Conservation (phyloP, 129 eudicot species). For the Artemisia argyi region DNA sequence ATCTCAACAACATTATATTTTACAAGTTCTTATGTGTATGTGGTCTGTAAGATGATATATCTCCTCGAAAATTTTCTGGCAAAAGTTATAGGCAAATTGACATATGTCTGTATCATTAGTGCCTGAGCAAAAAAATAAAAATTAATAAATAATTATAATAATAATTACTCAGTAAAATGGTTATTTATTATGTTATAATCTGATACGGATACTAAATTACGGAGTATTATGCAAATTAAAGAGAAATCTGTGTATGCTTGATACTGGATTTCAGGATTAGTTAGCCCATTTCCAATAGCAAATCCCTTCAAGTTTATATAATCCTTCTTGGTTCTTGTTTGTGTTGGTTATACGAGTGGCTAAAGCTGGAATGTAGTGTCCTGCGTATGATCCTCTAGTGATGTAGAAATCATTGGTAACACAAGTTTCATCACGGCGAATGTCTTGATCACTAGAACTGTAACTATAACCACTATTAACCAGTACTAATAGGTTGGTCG, state of each 20-base stretch:
- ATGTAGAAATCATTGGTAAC: slow-evolving; percentile 11
- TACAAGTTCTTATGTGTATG: not conserved
- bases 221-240: not conserved
- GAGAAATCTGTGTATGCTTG: slow-evolving; percentile 12
- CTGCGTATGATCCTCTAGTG: not conserved
- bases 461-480: slow-evolving; percentile 20
- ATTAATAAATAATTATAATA: no score
- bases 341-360: not conserved
- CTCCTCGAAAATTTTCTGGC: not conserved
- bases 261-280: slow-evolving; percentile 7
- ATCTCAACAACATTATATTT: not conserved
- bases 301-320: slow-evolving; percentile 1
- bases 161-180: no score
- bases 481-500: slow-evolving; percentile 9
- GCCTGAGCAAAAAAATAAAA: not conserved
- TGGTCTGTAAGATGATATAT: not conserved
- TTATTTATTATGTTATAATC: no score
- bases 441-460: slow-evolving; percentile 11
- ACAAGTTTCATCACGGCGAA: not conserved
- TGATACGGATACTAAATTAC: not conserved
- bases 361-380: not conserved
- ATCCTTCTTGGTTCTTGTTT: not conserved
- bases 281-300: not conserved
- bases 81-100: not conserved
- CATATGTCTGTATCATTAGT: slow-evolving; percentile 19